These are phyloP conservation scores for Cryptosporidium xiaoi DNA, from an alignment of 169 alveolate species.

Conservation along the genomic window DNA sequence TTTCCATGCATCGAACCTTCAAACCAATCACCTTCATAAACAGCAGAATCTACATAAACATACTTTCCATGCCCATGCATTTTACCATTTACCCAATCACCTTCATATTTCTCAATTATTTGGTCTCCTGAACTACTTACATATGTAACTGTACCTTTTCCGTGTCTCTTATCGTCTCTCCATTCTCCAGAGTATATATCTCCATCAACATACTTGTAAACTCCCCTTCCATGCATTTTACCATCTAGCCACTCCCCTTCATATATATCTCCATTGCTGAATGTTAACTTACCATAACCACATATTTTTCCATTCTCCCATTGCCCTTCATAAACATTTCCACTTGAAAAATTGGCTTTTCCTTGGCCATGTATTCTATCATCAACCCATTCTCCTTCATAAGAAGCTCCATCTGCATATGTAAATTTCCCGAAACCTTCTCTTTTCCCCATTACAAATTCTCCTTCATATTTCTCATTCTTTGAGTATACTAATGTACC, in stretches of 20 bases:
- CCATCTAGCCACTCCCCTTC: slow-evolving; percentile 97
- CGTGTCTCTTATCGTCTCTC: slow-evolving; percentile 94
- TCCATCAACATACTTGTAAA: slow-evolving; percentile 92
- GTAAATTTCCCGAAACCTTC: slow-evolving; percentile 93
- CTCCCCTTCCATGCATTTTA: slow-evolving; percentile 94
- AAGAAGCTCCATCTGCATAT: slow-evolving; percentile 94
- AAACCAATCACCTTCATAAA: slow-evolving; percentile 96
- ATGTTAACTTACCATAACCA: slow-evolving; percentile 91
- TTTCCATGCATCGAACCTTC: slow-evolving; percentile 94
- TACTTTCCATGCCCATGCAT: slow-evolving; percentile 94
- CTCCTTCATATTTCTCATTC: slow-evolving; percentile 95
- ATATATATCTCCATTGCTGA: slow-evolving; percentile 92
- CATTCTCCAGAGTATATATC: slow-evolving; percentile 94
- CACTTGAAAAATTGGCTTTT: slow-evolving; percentile 89
- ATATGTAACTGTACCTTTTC: slow-evolving; percentile 92
- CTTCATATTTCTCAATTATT: slow-evolving; percentile 90
- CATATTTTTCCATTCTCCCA: slow-evolving; percentile 94
- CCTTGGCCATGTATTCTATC: slow-evolving; percentile 95
- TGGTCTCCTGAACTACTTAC: slow-evolving; percentile 78
- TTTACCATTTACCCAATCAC: slow-evolving; percentile 92
- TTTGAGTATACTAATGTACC: slow-evolving; percentile 89
- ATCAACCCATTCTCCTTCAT: slow-evolving; percentile 95
- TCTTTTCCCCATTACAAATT: slow-evolving; percentile 92
- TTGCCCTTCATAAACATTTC: slow-evolving; percentile 87
- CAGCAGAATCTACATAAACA: slow-evolving; percentile 92